These are phyloP conservation scores for Scleromitrula shiraiana DNA, from an alignment of 2,329 filamentous ascomycete genomes.

Conservation along the genomic window DNA sequence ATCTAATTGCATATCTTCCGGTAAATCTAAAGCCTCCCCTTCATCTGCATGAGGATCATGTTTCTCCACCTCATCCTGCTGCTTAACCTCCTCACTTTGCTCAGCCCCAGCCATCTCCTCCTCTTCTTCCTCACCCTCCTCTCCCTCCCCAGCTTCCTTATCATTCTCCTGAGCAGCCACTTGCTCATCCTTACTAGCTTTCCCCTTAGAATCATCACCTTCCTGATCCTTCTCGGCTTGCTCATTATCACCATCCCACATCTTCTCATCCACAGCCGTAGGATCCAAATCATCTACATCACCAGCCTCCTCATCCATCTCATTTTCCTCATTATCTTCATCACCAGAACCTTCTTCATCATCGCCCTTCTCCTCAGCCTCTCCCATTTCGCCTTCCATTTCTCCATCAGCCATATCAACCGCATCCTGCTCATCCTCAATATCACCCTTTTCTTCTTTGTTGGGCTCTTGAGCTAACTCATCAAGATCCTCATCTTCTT, in stretches of 20 bases:
- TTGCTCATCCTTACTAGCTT: constrained; percentile 51
- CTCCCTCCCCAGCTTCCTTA: constrained; percentile 47
- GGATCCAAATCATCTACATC: constrained; percentile 88
- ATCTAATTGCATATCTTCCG: constrained; percentile 64
- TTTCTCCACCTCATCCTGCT: constrained; percentile 50
- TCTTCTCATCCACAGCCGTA: constrained; percentile 90
- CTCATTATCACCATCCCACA: constrained; percentile 86
- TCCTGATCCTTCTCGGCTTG: constrained; percentile 77
- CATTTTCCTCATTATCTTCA: constrained; percentile 54
- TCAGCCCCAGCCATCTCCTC: constrained; percentile 46
- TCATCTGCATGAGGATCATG: constrained; percentile 60
- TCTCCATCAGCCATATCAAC: constrained; percentile 93
- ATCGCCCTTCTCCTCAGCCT: constrained; percentile 54
- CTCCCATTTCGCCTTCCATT: constrained; percentile 75
- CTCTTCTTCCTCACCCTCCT: constrained; percentile 42
- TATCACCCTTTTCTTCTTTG: constrained; percentile 48
- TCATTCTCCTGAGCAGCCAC: constrained; percentile 45
- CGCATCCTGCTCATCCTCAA: constrained; percentile 75
- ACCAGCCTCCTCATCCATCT: constrained; percentile 83
- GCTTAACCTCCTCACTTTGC: constrained; percentile 44
- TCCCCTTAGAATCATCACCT: constrained; percentile 62
- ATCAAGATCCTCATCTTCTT: constrained; percentile 84
- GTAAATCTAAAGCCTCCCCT: constrained; percentile 59
- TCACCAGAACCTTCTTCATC: constrained; percentile 57
- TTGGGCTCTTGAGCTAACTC: constrained; percentile 84